These are phyloP conservation scores for Pueraria montana DNA, from an alignment of 306 rosid genomes.

Conservation along the genomic window DNA sequence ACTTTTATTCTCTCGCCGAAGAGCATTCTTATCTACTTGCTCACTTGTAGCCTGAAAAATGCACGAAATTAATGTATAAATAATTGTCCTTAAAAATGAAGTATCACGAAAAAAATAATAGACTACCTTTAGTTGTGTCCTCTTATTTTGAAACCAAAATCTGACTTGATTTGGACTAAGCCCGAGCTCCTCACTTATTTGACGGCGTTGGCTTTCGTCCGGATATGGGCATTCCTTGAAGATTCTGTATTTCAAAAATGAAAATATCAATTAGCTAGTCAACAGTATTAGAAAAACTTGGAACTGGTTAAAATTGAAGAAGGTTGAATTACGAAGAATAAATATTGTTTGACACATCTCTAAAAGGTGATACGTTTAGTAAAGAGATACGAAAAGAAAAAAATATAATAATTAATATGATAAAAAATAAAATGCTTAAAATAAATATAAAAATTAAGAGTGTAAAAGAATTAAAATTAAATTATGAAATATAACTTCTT, in stretches of 20 bases:
- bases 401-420: no score
- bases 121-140: conserved; percentile 69
- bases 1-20: conserved; percentile 62
- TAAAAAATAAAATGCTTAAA: no score
- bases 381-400: no score
- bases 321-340: no score
- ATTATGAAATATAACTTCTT: no score
- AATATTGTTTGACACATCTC: no score
- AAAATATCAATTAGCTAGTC: neutral
- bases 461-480: no score
- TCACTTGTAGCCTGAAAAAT: conserved; percentile 57
- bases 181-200: conserved; percentile 56
- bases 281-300: no score
- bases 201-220: conserved; percentile 54
- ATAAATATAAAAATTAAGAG: no score
- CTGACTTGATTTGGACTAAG: conserved; percentile 62
- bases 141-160: conserved; percentile 79
- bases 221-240: conserved; percentile 64
- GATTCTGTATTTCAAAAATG: conserved; percentile 47
- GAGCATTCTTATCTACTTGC: conserved; percentile 52
- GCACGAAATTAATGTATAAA: neutral
- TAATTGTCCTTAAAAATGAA: neutral
- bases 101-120: neutral
- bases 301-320: no score
- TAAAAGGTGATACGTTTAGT: no score